A percentile compares a stretch with the other conserved stretches of the same genome.
Conservation (phyloP, 2,329 filamentous ascomycete genomes). For the Ceratocystiopsis brevicomis region DNA sequence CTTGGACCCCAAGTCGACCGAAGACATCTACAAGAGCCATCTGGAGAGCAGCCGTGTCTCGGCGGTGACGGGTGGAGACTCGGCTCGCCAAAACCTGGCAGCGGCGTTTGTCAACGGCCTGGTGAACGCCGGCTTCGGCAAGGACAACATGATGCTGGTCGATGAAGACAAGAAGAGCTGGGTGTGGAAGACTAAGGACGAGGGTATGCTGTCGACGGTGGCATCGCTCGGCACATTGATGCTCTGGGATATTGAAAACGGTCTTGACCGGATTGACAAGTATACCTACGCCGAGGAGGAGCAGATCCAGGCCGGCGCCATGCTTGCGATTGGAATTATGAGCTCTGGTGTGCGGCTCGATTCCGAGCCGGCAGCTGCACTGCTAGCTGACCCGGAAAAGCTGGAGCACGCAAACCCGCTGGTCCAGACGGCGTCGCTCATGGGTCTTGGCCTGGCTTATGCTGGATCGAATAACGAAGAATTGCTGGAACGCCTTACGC, state of each 20-base stretch:
- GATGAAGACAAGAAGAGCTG: conserved; percentile 78
- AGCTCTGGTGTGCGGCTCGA: conserved; percentile 83
- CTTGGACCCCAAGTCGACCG: conserved; percentile 84
- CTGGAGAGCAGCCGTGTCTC: conserved; percentile 87
- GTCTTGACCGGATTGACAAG: conserved; percentile 83
- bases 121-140: conserved; percentile 85
- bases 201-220: conserved; percentile 91
- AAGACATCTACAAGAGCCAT: conserved; percentile 99
- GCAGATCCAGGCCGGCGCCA: conserved; percentile 71
- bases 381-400: conserved; percentile 64
- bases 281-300: conserved; percentile 76
- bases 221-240: conserved; percentile 83
- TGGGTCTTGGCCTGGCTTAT: conserved; percentile 89
- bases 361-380: conserved; percentile 72
- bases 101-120: conserved; percentile 95
- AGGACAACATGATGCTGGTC: conserved; percentile 94
- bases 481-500: conserved; percentile 65
- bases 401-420: conserved; percentile 60
- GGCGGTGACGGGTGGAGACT: conserved; percentile 86
- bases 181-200: conserved; percentile 99
- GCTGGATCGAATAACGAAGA: conserved; percentile 87
- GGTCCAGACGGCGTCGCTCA: conserved; percentile 70
- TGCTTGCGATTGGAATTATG: conserved; percentile 87
- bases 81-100: conserved; percentile 84
- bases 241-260: conserved; percentile 84